Evolutionary conservation across 495 filamentous ascomycete species (phyloP), one percentile per base, ranked within the genome.

Genomic region (Hypoxylon subgilvum): DNA sequence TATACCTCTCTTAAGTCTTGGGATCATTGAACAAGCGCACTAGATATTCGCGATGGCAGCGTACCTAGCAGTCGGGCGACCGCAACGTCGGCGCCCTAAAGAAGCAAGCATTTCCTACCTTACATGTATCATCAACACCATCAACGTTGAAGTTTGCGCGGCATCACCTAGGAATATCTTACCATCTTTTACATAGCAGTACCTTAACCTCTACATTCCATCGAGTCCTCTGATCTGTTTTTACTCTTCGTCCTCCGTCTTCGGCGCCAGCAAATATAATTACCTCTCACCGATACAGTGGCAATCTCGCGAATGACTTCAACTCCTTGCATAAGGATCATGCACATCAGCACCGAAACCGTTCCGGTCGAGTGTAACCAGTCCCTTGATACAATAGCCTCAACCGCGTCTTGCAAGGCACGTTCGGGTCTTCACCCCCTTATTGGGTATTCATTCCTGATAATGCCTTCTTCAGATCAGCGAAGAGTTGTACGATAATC

Each of bases 281-380:
- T 45, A 4, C 22, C 18, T 58, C 54, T 49, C 61, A 64, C 61
- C 61, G 61, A 51, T 55, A 54, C 47, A 54, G 61, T 64, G 61
- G 61, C 61, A 53, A 64, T 51, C 41, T 54, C 34, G 44, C 19
- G 25, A 27, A 54, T 40, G 14, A 55, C 39, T 35, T 54, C 35
- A 13, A 39, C 49, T 58, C 61, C 49, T 50, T 64, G 61, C 54
- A 64, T 58, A 64, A 54, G 44, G 43, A 54, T 51, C 45, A 58
- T 51, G 61, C 54, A 64, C 27, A 55, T 58, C 53, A 64, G 44
- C 61, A 45, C 61, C 54, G 54, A 58, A 58, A 58, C 61, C 39
- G 44, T 46, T 22, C 54, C 39, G 61, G 45, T 30, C 43, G 30
- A n/a, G 43, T 52, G 43, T 42, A 43, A 51, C 44, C 51, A 17